Conservation (phyloP, 2,329 filamentous ascomycete genomes). For the Talaromyces islandicus region DNA sequence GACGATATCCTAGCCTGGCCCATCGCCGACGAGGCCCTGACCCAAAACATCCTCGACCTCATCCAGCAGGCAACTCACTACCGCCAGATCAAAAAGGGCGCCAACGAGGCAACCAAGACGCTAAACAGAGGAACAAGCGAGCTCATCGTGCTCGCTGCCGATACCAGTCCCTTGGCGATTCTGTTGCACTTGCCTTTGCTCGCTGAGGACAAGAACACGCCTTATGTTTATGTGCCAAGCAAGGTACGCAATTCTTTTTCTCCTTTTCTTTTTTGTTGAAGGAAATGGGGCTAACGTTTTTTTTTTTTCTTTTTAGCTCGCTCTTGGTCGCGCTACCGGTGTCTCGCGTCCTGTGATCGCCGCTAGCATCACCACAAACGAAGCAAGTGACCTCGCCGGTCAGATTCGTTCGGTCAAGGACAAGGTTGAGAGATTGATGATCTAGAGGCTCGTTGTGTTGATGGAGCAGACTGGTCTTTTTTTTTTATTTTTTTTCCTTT, state of each 20-base stretch:
- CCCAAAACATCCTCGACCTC: conserved; percentile 76
- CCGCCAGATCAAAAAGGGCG: conserved; percentile 80
- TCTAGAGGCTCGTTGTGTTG: conserved; percentile 50
- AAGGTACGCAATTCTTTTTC: conserved; percentile 43
- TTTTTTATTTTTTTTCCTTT: background rate
- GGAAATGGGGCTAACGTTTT: background rate
- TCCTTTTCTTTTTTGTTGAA: background rate
- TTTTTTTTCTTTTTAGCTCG: conserved; percentile 44
- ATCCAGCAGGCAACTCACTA: conserved; percentile 62
- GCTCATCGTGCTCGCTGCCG: conserved; percentile 77
- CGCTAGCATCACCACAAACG: conserved; percentile 83
- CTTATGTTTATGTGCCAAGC: conserved; percentile 66
- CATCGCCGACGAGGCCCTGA: conserved; percentile 65
- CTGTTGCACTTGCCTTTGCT: conserved; percentile 84
- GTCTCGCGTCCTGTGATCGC: conserved; percentile 84
- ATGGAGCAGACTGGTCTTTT: background rate
- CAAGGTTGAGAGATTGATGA: conserved; percentile 93
- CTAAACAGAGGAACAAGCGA: conserved; percentile 87
- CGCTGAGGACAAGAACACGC: conserved; percentile 66
- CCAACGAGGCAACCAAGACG: conserved; percentile 81
- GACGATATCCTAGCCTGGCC: no score
- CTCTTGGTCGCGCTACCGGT: conserved; percentile 82
- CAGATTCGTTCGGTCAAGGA: conserved; percentile 88
- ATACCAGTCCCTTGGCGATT: conserved; percentile 81
- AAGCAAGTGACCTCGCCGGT: conserved; percentile 76